Evolutionary conservation across 2,329 filamentous ascomycete genomes (phyloP), one percentile per base, ranked within the genome.

Genomic region (Sclerotinia minor): DNA sequence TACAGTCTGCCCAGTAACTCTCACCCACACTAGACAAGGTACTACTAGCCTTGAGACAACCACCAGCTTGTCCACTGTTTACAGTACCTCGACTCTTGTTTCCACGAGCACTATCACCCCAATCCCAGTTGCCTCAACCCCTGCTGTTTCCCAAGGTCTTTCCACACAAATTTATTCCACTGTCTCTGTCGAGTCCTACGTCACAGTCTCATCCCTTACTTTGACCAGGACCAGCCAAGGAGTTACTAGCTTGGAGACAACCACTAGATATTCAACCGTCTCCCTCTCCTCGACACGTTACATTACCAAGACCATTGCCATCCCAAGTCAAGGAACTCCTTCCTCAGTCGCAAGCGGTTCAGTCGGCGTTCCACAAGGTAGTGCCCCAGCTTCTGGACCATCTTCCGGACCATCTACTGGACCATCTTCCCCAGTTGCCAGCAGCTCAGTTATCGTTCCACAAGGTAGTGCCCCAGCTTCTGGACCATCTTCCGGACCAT

Each of bases 21-120:
- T 57, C 21, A 57, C 54, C 19, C 54, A 57, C 54, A 57, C 54
- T 11, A 57, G 32, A 5, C 21, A 38, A 57, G 54, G 54, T 24
- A 57, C 54, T 21, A 57, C 54, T n/a, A 57, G 54, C 19, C 17
- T 38, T 57, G 54, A 57, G 21, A 57, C 54, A 24, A 57, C 54
- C 54, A 38, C 32, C 21, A 57, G 54, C 54, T 41, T 38, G 32
- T 57, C 54, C 21, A 57, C 54, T 38, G 32, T 57, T 41, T 57
- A 38, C 32, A 38, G 54, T 21, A 57, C 54, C 11, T 57, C 54
- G 4, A 57, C 54, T 38, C 32, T 8, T 38, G 9, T 57, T 15
- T 21, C 11, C 24, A 57, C 54, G 6, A 57, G 32, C 21, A 57
- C 54, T 24, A 15, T 57, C 38, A n/a, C n/a, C 35, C 6, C 6